These are phyloP conservation scores for Graphium sp. DNA, from an alignment of 2,329 filamentous ascomycete species.

Conservation along the genomic window DNA sequence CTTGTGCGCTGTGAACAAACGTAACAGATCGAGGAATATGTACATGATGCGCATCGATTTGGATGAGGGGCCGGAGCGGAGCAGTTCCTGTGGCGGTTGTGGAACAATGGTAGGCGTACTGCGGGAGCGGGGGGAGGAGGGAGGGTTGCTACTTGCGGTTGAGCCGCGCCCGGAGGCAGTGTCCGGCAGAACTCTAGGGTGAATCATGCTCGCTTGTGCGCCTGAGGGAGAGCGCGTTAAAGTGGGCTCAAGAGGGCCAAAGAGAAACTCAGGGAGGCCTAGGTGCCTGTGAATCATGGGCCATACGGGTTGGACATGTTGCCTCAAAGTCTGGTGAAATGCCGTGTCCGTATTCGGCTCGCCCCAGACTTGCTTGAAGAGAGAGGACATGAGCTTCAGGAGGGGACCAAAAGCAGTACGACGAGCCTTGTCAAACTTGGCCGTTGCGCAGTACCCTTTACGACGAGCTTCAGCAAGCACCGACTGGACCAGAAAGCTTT, in stretches of 20 bases:
- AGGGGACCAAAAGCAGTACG: conserved; percentile 46
- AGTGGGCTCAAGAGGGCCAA: conserved; percentile 33
- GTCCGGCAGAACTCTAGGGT: too few relatives aligned
- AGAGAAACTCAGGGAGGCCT: conserved; percentile 52
- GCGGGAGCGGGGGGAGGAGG: too few relatives aligned
- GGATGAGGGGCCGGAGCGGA: conserved; percentile 38
- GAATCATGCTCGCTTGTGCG: too few relatives aligned
- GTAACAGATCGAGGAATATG: conserved; percentile 72
- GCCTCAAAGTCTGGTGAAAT: conserved; percentile 43
- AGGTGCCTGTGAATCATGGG: conserved; percentile 44
- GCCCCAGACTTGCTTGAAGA: conserved; percentile 52
- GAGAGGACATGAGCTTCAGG: conserved; percentile 45
- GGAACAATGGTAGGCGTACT: too few relatives aligned
- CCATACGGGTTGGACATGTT: conserved; percentile 48
- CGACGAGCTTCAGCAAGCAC: conserved; percentile 42
- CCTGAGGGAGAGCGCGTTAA: too few relatives aligned
- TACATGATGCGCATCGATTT: conserved; percentile 66
- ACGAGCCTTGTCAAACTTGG: conserved; percentile 47
- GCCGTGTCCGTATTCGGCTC: conserved; percentile 48
- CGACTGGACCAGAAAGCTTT: conserved; percentile 47
- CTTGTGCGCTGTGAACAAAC: conserved; percentile 66
- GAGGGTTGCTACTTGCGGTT: too few relatives aligned
- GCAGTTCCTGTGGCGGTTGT: conserved; percentile 46
- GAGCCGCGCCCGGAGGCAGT: too few relatives aligned
- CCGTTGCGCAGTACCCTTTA: conserved; percentile 46